These are phyloP conservation scores for Trichocomaceae sp. DNA, from an alignment of 2,329 filamentous ascomycete genomes.

Conservation along the genomic window DNA sequence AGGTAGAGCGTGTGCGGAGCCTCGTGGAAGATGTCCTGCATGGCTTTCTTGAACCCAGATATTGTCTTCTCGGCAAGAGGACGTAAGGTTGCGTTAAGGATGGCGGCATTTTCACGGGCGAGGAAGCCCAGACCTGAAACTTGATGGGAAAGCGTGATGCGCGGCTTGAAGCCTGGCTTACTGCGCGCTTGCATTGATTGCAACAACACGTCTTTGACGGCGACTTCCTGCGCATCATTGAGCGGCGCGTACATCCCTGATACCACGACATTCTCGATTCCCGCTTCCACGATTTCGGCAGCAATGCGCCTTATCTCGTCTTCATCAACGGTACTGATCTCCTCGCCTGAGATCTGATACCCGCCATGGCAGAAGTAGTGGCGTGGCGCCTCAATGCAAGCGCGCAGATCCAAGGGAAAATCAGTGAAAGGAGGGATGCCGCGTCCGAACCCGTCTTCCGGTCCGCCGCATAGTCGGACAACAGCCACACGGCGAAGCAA, in stretches of 20 bases:
- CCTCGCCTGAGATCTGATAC: neutral
- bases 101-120: conserved; percentile 47
- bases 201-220: conserved; percentile 44
- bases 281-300: conserved; percentile 34
- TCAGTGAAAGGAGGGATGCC: conserved; percentile 48
- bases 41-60: neutral
- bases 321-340: neutral
- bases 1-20: conserved; percentile 18
- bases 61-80: neutral
- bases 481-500: conserved; percentile 47
- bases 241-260: conserved; percentile 53
- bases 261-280: conserved; percentile 44
- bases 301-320: conserved; percentile 19
- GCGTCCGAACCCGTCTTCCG: conserved; percentile 42
- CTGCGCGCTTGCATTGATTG: conserved; percentile 30
- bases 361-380: conserved; percentile 46
- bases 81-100: conserved; percentile 40
- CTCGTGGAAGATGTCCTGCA: neutral
- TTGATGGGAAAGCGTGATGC: conserved; percentile 15
- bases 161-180: conserved; percentile 22
- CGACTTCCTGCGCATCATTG: conserved; percentile 49
- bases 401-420: conserved; percentile 38
- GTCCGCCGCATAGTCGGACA: conserved; percentile 35
- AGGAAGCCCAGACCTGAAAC: conserved; percentile 33
- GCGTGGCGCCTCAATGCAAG: conserved; percentile 43